Evolutionary conservation across 2,329 filamentous ascomycete genomes (phyloP), one percentile per base, ranked within the genome.

Genomic region (Alternaria viburni): DNA sequence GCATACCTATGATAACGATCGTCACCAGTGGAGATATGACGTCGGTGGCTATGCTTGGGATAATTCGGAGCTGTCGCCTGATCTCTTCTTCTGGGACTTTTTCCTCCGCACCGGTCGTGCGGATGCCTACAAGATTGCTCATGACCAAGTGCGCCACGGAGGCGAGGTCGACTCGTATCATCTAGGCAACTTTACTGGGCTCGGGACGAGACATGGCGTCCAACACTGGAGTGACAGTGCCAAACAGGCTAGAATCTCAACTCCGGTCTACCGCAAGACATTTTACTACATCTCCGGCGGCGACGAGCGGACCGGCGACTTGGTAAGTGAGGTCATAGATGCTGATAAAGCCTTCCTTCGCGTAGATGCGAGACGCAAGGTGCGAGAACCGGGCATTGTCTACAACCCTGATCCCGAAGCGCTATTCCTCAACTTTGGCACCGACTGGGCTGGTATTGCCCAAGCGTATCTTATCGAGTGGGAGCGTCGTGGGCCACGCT

Each of bases 41-140:
- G 75, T 90, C 17, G 88, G 88, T 4, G 88, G 88, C 0, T 90
- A 87, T 61, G 87, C 87, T 0, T 90, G 88, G 88, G 88, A 89
- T 52, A 90, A 90, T 70, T 88, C 86, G 0, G 88, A 90, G 71
- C 80, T 90, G 0, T 89, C 87, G 0, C 86, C 88, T 0, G 87
- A 90, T 67, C 75, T 89, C 3, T 90, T 86, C 78, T 84, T 90
- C 68, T 90, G 88, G 88, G 84, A 83, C 5, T 86, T 88, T 61
- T 90, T 89, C 76, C 81, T 90, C 2, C 84, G 85, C 10, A 89
- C 87, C 0, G 87, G 87, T 0, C 81, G 85, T 3, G 82, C 83
- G 4, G 86, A 88, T 56, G 84, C 88, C 1, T 90, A 86, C 69
- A 82, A 85, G 0, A 84, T 89, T 50, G 87, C 87, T 0, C 87